Evolutionary conservation across 2,329 filamentous ascomycete species (phyloP).

Genomic region (Thielaviopsis punctulata): DNA sequence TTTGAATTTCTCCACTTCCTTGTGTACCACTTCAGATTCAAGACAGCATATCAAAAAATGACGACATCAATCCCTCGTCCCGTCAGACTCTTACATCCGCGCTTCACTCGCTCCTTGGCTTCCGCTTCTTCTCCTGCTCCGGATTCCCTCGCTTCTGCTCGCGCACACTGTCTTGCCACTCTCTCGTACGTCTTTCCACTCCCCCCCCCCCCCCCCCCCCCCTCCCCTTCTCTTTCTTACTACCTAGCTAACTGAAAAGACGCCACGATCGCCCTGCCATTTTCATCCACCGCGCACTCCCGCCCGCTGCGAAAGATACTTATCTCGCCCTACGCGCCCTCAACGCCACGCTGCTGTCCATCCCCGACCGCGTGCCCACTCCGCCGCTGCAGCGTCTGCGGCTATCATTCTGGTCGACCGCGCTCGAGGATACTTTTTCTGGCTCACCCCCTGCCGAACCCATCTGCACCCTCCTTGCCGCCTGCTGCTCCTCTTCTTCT

Average conservation of each 20-base stretch:
- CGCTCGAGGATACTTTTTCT: conserved; percentile 59
- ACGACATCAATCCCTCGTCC: too few relatives aligned
- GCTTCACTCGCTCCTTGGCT: too few relatives aligned
- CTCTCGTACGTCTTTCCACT: neutral
- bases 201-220: neutral
- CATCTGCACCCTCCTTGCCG: conserved; percentile 61
- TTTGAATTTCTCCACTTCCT: too few relatives aligned
- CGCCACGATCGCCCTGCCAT: conserved; percentile 81
- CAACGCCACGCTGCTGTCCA: conserved; percentile 79
- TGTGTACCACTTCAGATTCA: too few relatives aligned
- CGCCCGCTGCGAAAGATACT: conserved; percentile 53
- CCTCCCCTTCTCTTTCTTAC: neutral
- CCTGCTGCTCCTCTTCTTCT: conserved; percentile 22
- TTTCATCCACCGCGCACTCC: conserved; percentile 72
- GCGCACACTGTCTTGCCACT: neutral
- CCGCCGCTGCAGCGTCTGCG: conserved; percentile 76
- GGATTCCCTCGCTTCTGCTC: neutral
- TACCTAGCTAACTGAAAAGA: conserved; percentile 35
- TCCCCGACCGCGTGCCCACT: conserved; percentile 79
- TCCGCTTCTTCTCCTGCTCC: too few relatives aligned
- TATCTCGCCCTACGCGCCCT: conserved; percentile 84
- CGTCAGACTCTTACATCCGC: too few relatives aligned
- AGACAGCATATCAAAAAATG: too few relatives aligned
- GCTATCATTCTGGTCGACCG: conserved; percentile 89
- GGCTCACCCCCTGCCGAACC: conserved; percentile 76